Evolutionary conservation across 768 basidiomycete genomes (phyloP), one percentile per base, ranked within the genome.

Genomic region (Leccinum uliginosum): DNA sequence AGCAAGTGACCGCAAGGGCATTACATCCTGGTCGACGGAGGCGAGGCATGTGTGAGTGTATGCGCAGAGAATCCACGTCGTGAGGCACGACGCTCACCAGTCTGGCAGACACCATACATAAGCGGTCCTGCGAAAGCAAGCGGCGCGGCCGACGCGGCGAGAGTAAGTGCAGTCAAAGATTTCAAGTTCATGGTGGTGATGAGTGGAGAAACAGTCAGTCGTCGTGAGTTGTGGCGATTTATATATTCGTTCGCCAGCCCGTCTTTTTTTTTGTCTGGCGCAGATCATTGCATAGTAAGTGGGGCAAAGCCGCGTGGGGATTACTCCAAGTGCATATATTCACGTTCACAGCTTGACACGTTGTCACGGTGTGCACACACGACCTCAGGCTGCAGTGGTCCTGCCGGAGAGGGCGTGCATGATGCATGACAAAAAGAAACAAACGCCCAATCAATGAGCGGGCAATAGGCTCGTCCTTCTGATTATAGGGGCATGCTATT

Each of bases 181-280:
- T 65, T 67, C 26, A 67, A 38, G 53, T 71, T 72, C 70, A 67
- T 72, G 9, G 27, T 57, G 32, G 15, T 59, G 10, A n/a, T n/a
- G n/a, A n/a, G n/a, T 49, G 11, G 8, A 38, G 15, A 15, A 10
- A 17, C n/a, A n/a, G 19, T 0, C n/a, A 15, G 12, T 49, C 3
- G 9, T 3, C 7, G 30, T 10, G 23, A 4, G 4, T 30, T 4
- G 19, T 17, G 14, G 14, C 43, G 8, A 5, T 23, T 59, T 58
- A 59, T 63, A 63, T 62, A 50, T 2, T 24, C 1, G 2, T 4
- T 15, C 1, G 0, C 8, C 19, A 3, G 11, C 29, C 17, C 53
- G n/a, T n/a, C n/a, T n/a, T n/a, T 30, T 7, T 1, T 1, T 61
- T 43, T 51, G 50, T 54, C n/a, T 5, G 14, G 46, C 45, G 59